Percentiles rank a stretch among this genome's conserved stretches.
These are phyloP conservation scores for Podospora bellae-mahoneyi DNA, from an alignment of 495 filamentous ascomycete genomes.

Conservation along the genomic window DNA sequence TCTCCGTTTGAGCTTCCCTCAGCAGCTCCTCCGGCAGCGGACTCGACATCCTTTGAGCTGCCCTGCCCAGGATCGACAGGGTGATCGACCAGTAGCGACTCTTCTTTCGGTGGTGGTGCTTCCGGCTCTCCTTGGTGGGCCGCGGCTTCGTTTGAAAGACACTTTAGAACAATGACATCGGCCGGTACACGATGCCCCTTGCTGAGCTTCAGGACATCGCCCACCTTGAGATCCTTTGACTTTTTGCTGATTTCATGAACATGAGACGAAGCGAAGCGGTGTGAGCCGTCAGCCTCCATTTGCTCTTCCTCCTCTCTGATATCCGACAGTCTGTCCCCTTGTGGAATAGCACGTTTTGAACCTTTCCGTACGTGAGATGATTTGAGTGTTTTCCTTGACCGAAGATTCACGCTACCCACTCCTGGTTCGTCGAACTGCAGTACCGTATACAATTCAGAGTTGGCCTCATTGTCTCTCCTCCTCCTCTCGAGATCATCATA, in stretches of 20 bases:
- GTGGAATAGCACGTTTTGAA: constrained; percentile 29
- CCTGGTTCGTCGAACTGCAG: constrained; percentile 59
- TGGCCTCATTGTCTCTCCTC: constrained; percentile 86
- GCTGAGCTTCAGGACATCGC: constrained; percentile 85
- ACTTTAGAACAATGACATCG: constrained; percentile 91
- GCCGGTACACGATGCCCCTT: constrained; percentile 92
- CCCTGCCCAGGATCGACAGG: constrained; percentile 28
- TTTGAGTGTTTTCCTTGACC: constrained; percentile 37
- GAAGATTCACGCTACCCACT: constrained; percentile 28
- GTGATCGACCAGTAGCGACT: constrained; percentile 44
- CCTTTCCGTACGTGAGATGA: constrained; percentile 34
- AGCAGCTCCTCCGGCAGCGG: constrained; percentile 6
- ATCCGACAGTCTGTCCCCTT: constrained; percentile 48
- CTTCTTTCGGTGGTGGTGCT: constrained; percentile 26
- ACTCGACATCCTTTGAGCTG: constrained; percentile 21
- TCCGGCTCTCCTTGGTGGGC: constrained; percentile 28
- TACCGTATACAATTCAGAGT: constrained; percentile 84
- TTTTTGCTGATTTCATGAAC: constrained; percentile 68
- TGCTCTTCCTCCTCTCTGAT: constrained; percentile 55
- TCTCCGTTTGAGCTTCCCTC: constrained; percentile 60
- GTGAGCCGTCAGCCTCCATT: constrained; percentile 40
- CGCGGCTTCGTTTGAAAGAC: constrained; percentile 60
- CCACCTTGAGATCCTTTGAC: constrained; percentile 87
- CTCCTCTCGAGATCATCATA: constrained; percentile 87
- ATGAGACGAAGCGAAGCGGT: constrained; percentile 37